Evolutionary conservation across 345 rosid genomes (phyloP).

Genomic region (Ceriops decandra): DNA sequence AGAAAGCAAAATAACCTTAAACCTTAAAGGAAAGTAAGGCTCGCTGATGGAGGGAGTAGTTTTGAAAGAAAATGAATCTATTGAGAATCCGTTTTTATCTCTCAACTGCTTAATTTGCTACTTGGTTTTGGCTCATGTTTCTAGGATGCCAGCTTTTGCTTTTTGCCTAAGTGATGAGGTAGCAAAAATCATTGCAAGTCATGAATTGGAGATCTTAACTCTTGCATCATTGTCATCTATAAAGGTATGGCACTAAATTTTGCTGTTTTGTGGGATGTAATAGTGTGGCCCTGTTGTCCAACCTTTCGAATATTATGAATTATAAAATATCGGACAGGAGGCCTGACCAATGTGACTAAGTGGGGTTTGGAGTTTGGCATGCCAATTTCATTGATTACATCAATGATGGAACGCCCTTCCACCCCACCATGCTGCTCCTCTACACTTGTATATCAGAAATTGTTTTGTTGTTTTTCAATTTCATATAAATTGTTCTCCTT

Average conservation of each 20-base stretch:
- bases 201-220: constrained; percentile 68
- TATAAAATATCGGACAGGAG: no score
- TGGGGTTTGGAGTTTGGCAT: background rate
- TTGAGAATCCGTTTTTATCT: background rate
- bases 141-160: constrained; percentile 82
- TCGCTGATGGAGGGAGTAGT: no score
- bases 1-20: no score
- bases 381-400: background rate
- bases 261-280: background rate
- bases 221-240: constrained; percentile 76
- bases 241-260: constrained; percentile 36
- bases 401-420: background rate
- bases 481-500: no score
- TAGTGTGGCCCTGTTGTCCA: background rate
- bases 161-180: constrained; percentile 62
- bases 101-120: background rate
- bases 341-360: no score
- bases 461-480: background rate
- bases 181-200: constrained; percentile 46
- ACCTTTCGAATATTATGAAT: no score
- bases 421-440: background rate
- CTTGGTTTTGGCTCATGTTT: background rate
- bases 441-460: background rate
- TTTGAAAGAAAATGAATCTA: no score
- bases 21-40: no score